A percentile compares a stretch with the other conserved stretches of the same genome.
Evolutionary conservation across 176 grass and related monocot species (phyloP).

Genomic region (Lolium perenne): DNA sequence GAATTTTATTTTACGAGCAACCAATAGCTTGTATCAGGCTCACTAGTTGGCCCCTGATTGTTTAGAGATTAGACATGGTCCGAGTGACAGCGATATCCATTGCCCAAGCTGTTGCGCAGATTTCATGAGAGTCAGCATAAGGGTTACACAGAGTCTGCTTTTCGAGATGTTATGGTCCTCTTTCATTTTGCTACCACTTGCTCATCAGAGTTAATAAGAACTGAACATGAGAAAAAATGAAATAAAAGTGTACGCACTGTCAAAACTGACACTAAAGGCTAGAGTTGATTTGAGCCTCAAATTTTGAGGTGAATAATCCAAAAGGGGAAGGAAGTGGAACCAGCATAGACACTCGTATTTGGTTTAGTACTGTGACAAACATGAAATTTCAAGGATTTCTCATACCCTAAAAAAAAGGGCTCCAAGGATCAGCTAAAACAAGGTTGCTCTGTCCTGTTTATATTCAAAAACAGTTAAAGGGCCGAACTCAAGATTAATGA

Average conservation of each 20-base stretch:
- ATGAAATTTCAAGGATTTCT: neutral
- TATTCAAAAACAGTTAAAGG: neutral
- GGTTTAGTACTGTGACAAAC: neutral
- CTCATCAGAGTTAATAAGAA: neutral
- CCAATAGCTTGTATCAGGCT: neutral
- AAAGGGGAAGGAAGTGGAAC: constrained; percentile 13
- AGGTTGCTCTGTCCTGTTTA: neutral
- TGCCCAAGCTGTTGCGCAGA: constrained; percentile 15
- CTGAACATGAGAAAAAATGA: constrained; percentile 8
- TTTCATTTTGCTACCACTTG: neutral
- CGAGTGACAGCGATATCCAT: constrained; percentile 12
- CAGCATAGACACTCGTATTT: neutral
- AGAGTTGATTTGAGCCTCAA: neutral
- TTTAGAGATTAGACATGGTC: constrained; percentile 11
- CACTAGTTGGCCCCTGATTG: neutral
- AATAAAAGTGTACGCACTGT: constrained; percentile 1
- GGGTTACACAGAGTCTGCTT: neutral
- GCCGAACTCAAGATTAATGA: constrained; percentile 5
- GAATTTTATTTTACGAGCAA: neutral
- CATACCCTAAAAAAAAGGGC: neutral
- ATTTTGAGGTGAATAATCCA: neutral
- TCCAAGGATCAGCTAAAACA: neutral
- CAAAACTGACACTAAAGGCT: neutral
- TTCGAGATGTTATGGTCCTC: constrained; percentile 16
- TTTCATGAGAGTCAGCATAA: constrained; percentile 16